Conservation (phyloP, 352 stramenopile species). For the Pythium inflatum region DNA sequence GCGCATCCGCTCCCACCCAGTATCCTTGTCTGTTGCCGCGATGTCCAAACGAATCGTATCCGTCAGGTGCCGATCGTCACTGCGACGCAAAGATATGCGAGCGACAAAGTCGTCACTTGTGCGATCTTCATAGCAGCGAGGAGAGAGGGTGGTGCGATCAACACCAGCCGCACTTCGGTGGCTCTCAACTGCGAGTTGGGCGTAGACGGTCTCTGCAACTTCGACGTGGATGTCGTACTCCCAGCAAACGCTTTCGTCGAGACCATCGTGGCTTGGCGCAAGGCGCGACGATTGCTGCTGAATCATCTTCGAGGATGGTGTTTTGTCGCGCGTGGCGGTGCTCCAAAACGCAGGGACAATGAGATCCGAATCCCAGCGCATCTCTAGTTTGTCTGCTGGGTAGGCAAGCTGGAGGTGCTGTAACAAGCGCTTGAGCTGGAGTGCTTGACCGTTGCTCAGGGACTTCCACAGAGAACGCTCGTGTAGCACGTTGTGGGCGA, state of each 20-base stretch:
- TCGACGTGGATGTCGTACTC: conserved; percentile 21
- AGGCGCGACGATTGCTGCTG: background rate
- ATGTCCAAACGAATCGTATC: conserved; percentile 10
- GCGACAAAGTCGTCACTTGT: background rate
- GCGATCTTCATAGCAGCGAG: background rate
- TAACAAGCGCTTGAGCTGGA: conserved; percentile 21
- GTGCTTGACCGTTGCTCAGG: conserved; percentile 10
- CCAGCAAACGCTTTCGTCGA: conserved; percentile 9
- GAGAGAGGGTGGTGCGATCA: background rate
- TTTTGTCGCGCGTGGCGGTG: background rate
- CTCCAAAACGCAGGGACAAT: conserved; percentile 23
- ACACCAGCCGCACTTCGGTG: background rate
- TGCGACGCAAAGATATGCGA: background rate
- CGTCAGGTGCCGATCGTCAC: background rate
- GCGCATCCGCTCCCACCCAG: background rate
- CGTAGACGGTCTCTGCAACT: conserved; percentile 20
- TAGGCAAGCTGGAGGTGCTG: conserved; percentile 26
- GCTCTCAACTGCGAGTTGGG: conserved; percentile 23
- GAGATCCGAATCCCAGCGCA: conserved; percentile 17
- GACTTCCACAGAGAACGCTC: conserved; percentile 1
- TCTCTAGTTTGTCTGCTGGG: conserved; percentile 3
- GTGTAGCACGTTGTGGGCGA: background rate
- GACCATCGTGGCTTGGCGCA: background rate
- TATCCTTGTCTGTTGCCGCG: background rate
- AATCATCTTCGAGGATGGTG: background rate